phyloP scores from a whole-genome alignment of 768 basidiomycete genomes.

The Sarcodon sp. region DNA sequence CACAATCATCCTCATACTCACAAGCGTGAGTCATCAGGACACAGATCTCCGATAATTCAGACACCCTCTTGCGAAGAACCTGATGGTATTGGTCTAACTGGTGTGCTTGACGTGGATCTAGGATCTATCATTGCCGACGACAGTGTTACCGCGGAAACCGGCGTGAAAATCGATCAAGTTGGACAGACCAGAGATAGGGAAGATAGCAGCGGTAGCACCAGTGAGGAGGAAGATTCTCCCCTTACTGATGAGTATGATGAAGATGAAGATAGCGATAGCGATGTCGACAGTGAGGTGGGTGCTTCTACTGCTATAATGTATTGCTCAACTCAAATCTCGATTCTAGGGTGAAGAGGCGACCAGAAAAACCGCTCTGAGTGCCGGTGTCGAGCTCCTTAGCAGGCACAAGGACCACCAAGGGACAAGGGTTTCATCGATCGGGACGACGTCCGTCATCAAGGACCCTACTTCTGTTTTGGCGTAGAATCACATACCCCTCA shows the following conservation, averaged over 20 bases:
- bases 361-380: constrained; percentile 17
- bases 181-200: no score
- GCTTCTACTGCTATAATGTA: neutral
- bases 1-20: constrained; percentile 11
- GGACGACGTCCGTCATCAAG: no score
- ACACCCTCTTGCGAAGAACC: neutral
- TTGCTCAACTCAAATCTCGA: neutral
- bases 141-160: no score
- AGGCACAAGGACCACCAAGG: constrained; percentile 19
- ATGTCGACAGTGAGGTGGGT: constrained; percentile 11
- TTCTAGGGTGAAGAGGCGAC: constrained; percentile 5
- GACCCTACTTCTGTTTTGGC: no score
- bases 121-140: neutral
- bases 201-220: constrained; percentile 1
- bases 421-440: no score
- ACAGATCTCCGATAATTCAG: constrained; percentile 1
- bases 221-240: constrained; percentile 9
- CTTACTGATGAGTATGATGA: constrained; percentile 10
- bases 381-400: constrained; percentile 39
- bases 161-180: no score
- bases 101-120: neutral
- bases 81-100: neutral
- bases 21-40: neutral
- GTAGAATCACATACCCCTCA: no score
- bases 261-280: constrained; percentile 11